Evolutionary conservation across 2,329 filamentous ascomycete genomes (phyloP).

Genomic region (Teratosphaeria epicoccoides): DNA sequence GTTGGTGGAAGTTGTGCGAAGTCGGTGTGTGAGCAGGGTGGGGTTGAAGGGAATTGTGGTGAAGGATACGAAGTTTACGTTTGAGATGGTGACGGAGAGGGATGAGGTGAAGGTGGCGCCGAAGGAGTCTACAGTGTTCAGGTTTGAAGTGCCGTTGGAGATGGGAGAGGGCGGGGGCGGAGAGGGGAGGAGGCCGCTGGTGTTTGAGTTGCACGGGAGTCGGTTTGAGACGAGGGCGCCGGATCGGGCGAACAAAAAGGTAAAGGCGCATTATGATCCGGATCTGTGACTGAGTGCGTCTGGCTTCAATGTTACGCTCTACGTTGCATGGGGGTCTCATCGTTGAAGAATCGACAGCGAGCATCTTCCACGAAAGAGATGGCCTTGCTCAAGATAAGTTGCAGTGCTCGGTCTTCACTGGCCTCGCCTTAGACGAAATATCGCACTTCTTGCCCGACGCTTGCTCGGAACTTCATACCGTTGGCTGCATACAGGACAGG

Average conservation of each 20-base stretch:
- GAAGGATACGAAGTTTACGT: conserved; percentile 73
- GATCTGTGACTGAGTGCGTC: conserved; percentile 63
- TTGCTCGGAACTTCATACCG: no score
- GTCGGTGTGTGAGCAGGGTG: conserved; percentile 69
- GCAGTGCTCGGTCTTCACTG: no score
- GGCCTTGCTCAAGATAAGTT: no score
- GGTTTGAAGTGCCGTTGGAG: conserved; percentile 54
- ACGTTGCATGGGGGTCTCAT: no score
- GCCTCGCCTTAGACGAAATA: no score
- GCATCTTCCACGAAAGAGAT: no score
- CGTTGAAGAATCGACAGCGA: no score
- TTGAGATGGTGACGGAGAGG: conserved; percentile 68
- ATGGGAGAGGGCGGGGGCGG: conserved; percentile 12
- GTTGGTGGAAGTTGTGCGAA: conserved; percentile 68
- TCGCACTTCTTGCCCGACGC: no score
- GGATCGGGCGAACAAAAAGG: conserved; percentile 83
- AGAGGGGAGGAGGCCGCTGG: conserved; percentile 39
- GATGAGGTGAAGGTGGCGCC: conserved; percentile 68
- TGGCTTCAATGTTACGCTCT: background rate
- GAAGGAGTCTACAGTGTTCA: conserved; percentile 82
- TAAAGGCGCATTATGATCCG: conserved; percentile 71
- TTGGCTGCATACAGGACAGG: no score
- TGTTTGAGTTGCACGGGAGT: conserved; percentile 78
- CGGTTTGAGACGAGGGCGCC: conserved; percentile 75
- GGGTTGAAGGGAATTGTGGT: conserved; percentile 80